These are phyloP conservation scores for Penicillium dipodomyicola DNA, from an alignment of 495 filamentous ascomycete genomes.

Conservation along the genomic window DNA sequence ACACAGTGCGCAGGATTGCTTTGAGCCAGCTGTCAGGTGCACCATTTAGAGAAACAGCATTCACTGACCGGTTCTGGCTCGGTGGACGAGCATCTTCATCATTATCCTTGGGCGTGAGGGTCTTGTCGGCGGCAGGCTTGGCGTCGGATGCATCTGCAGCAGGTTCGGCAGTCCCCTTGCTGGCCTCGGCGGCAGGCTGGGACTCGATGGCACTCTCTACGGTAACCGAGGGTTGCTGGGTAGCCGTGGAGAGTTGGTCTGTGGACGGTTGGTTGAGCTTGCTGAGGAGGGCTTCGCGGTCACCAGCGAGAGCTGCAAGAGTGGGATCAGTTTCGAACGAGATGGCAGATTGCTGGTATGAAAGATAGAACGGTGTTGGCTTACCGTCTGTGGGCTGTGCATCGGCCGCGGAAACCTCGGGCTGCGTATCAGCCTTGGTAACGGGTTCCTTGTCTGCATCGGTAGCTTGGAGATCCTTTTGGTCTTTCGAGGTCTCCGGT, in stretches of 20 bases:
- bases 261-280: constrained; percentile 35
- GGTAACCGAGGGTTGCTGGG: constrained; percentile 9
- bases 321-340: constrained; percentile 40
- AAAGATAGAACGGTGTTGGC: constrained; percentile 19
- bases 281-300: constrained; percentile 38
- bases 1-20: constrained; percentile 44
- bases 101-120: constrained; percentile 23
- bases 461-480: constrained; percentile 10
- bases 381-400: constrained; percentile 31
- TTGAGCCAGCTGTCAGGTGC: constrained; percentile 46
- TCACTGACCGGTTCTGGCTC: constrained; percentile 48
- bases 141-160: constrained; percentile 4
- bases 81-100: constrained; percentile 39
- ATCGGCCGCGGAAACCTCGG: constrained; percentile 14
- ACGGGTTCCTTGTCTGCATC: constrained; percentile 4
- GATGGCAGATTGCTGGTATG: constrained; percentile 21
- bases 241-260: constrained; percentile 26
- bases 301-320: constrained; percentile 40
- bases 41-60: constrained; percentile 45
- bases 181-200: constrained; percentile 21
- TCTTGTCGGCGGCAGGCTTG: constrained; percentile 19
- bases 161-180: constrained; percentile 14
- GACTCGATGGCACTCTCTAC: constrained; percentile 18
- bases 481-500: constrained; percentile 12
- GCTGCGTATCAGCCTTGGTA: constrained; percentile 22